A percentile compares a stretch with the other conserved stretches of the same genome.
phyloP scores from a whole-genome alignment of 75 land plant genomes.

The Sequoia sempervirens region DNA sequence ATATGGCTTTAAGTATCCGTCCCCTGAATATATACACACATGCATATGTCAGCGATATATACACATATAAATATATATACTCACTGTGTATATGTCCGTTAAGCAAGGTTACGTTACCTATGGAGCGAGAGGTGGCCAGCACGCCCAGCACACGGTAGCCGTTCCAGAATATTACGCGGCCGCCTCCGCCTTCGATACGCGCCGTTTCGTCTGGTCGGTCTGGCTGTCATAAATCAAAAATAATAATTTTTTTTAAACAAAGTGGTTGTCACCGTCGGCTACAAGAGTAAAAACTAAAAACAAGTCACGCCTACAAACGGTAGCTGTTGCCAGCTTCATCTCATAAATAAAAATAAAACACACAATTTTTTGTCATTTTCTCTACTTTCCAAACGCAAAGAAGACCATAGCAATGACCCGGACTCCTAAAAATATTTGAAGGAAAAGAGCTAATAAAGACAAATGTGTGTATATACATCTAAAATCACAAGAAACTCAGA shows the following conservation, averaged over 20 bases:
- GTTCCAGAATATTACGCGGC: slow-evolving; percentile 51
- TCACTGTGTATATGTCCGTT: too few relatives aligned
- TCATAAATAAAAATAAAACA: background rate
- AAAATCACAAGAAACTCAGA: too few relatives aligned
- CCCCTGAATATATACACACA: slow-evolving; percentile 4
- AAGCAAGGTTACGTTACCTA: slow-evolving; percentile 30
- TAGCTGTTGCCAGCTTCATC: background rate
- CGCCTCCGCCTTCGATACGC: slow-evolving; percentile 66
- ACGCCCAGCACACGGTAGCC: slow-evolving; percentile 52
- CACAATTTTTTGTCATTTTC: background rate
- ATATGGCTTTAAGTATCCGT: slow-evolving; percentile 18
- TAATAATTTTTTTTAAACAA: too few relatives aligned
- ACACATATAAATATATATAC: background rate
- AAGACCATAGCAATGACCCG: too few relatives aligned
- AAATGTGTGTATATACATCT: background rate
- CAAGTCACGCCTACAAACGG: background rate
- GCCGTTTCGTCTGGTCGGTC: slow-evolving; percentile 61
- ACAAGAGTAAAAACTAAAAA: background rate
- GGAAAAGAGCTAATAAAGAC: background rate
- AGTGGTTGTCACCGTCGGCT: background rate
- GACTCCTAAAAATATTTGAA: too few relatives aligned
- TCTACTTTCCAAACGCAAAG: too few relatives aligned
- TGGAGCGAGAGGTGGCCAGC: slow-evolving; percentile 65
- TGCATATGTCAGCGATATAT: background rate
- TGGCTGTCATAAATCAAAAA: slow-evolving; percentile 31